Percentiles rank a stretch among this genome's conserved stretches.
phyloP scores from a whole-genome alignment of 345 rosid species.

The Hibiscus tridactylites region DNA sequence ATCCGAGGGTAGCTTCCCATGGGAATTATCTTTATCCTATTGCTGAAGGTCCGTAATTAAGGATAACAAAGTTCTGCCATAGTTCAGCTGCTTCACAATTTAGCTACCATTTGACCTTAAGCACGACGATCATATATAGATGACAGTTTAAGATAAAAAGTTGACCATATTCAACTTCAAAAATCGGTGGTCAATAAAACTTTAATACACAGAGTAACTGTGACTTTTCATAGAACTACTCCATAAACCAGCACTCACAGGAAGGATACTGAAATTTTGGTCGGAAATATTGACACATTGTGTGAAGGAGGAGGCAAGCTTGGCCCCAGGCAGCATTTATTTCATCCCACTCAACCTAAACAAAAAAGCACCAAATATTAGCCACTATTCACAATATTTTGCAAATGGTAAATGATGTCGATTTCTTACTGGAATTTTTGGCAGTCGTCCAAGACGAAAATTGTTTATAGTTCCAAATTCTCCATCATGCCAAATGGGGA shows the following conservation, averaged over 20 bases:
- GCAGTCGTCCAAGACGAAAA: slow-evolving; percentile 94
- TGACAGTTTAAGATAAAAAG: not conserved
- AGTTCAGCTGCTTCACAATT: no score
- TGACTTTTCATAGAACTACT: not conserved
- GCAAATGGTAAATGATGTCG: not conserved
- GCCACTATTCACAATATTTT: not conserved
- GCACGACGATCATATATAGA: not conserved
- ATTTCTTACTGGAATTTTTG: slow-evolving; percentile 62
- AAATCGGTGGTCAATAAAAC: no score
- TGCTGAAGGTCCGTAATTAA: slow-evolving; percentile 45
- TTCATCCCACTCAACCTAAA: slow-evolving; percentile 99
- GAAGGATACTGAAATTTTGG: slow-evolving; percentile 94
- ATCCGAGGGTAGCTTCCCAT: slow-evolving; percentile 98
- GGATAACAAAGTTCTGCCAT: slow-evolving; percentile 14
- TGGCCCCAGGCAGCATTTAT: slow-evolving; percentile 99
- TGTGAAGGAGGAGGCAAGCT: slow-evolving; percentile 97
- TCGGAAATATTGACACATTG: slow-evolving; percentile 87
- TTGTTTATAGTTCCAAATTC: slow-evolving; percentile 98
- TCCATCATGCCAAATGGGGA: slow-evolving; percentile 89
- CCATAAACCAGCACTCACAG: not conserved
- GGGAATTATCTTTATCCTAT: slow-evolving; percentile 80
- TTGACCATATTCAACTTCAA: not conserved
- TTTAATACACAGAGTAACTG: no score
- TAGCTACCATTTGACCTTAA: not conserved
- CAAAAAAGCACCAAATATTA: not conserved